Base-by-base conservation (phyloP, 2,329 filamentous ascomycete species). In the Cryphonectria japonica region DNA sequence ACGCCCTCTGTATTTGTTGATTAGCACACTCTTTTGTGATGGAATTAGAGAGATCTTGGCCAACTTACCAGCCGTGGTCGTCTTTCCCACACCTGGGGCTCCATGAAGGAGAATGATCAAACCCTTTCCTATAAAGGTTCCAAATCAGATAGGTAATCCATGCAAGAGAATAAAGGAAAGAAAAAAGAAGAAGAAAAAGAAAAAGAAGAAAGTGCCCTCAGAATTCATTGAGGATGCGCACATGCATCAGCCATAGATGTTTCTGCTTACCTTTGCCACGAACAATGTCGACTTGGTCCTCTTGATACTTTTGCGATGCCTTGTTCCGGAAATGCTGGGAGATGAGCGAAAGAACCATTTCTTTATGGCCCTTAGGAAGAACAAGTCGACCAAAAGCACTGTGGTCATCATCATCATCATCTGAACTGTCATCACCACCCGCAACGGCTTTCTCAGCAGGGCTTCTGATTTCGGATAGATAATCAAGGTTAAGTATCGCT, bases 91-190 rank as follows among this genome's bases (percentile, higher is more conserved):
- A 4, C 79, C 79, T 0, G 78, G 79, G 0, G 74, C 76, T 1
- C 79, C 80, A 22, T 80, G 78, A 0, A 81, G 71, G 0, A 81
- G 72, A 0, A 81, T 77, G 1, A 81, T 77, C 1, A 79, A 74
- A 0, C 80, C 79, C 50, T 80, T 80, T 7, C 77, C 75, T 77
- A 3, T 3, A 16, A 43, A 43, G 2, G 3, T 43, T 16, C 41
- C 41, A 2, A 6, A 16, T 39, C 16, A 37, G 1, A 39, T 39
- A 39, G 11, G 37, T 39, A 39, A 11, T 39, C 3, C 11, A 3
- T 39, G 37, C 8, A 39, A 39, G 11, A 13, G 37, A 39, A 9
- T 3, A 9, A 34, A 39, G 13, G 13, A 13, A 9, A 39, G 37
- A 39, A 9, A 34, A 9, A 39, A 13, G 37, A 9, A 2, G 11